These are phyloP conservation scores for Aspergillus brunneoviolaceus DNA, from an alignment of 2,329 filamentous ascomycete species.

Conservation along the genomic window DNA sequence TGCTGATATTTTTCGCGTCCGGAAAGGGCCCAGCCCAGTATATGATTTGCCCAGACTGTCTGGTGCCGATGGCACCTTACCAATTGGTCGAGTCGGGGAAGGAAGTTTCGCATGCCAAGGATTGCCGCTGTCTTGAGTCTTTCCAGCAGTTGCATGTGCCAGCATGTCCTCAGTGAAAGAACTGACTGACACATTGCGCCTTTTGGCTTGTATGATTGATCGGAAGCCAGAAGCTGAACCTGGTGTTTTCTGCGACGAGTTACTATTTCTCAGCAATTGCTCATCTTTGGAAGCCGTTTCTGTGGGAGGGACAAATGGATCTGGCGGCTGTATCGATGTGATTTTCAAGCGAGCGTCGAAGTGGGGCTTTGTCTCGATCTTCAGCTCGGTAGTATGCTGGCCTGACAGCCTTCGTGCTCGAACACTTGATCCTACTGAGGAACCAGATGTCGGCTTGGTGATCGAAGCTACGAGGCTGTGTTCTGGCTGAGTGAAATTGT, in stretches of 20 bases:
- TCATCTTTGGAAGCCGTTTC: constrained; percentile 34
- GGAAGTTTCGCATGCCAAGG: constrained; percentile 31
- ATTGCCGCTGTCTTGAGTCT: constrained; percentile 40
- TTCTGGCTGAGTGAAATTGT: constrained; percentile 45
- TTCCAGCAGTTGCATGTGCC: constrained; percentile 42
- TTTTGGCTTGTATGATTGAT: constrained; percentile 27
- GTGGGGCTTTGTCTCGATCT: constrained; percentile 71
- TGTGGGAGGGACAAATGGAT: constrained; percentile 22
- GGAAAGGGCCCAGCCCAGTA: constrained; percentile 70
- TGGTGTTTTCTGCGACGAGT: constrained; percentile 13
- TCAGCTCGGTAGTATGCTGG: constrained; percentile 76
- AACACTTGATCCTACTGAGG: constrained; percentile 51
- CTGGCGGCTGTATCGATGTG: constrained; percentile 29
- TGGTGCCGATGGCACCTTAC: constrained; percentile 42
- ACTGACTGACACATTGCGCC: constrained; percentile 34
- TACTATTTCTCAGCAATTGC: constrained; percentile 19
- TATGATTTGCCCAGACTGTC: constrained; percentile 63
- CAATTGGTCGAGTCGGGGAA: constrained; percentile 36
- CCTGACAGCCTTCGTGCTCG: constrained; percentile 77
- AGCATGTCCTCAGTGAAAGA: constrained; percentile 42
- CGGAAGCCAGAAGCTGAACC: constrained; percentile 16
- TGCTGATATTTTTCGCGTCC: constrained; percentile 70
- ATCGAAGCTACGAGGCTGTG: background rate
- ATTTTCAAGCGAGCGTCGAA: constrained; percentile 25
- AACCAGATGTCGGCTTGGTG: constrained; percentile 7